Evolutionary conservation across 192 early-diverging fungal genomes (phyloP).

Genomic region (Umbelopsis vinacea): DNA sequence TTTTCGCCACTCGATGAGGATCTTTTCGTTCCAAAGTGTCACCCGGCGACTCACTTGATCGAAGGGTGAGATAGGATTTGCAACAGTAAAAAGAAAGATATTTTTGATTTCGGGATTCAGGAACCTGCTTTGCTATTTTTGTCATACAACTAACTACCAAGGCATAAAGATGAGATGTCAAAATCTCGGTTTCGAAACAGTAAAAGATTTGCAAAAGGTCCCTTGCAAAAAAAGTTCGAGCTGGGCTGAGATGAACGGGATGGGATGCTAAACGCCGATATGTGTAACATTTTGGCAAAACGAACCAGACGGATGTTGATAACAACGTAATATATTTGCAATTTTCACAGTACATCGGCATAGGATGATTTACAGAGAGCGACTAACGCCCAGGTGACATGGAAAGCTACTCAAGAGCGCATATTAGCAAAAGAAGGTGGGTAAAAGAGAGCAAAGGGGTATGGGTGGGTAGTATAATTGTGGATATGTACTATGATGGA

Average conservation of each 20-base stretch:
- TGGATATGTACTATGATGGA: slow-evolving; percentile 5
- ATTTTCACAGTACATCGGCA: background rate
- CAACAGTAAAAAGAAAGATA: too few relatives aligned
- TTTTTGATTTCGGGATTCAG: too few relatives aligned
- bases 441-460: background rate
- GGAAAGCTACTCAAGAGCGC: background rate
- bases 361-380: slow-evolving; percentile 5
- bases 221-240: slow-evolving; percentile 1
- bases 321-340: background rate
- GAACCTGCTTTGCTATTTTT: background rate
- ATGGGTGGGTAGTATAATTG: background rate
- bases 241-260: too few relatives aligned
- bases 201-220: background rate
- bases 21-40: too few relatives aligned
- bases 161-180: background rate
- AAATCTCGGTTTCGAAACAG: background rate
- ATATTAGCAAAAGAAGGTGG: slow-evolving; percentile 12
- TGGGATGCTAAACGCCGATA: too few relatives aligned
- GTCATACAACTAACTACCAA: background rate
- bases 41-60: too few relatives aligned
- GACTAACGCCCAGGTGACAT: too few relatives aligned
- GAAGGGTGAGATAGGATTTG: too few relatives aligned
- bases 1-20: too few relatives aligned
- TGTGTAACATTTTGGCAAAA: too few relatives aligned
- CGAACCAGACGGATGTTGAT: background rate